These are phyloP conservation scores for Phytophthora cactorum DNA, from an alignment of 352 stramenopile species.

Conservation along the genomic window DNA sequence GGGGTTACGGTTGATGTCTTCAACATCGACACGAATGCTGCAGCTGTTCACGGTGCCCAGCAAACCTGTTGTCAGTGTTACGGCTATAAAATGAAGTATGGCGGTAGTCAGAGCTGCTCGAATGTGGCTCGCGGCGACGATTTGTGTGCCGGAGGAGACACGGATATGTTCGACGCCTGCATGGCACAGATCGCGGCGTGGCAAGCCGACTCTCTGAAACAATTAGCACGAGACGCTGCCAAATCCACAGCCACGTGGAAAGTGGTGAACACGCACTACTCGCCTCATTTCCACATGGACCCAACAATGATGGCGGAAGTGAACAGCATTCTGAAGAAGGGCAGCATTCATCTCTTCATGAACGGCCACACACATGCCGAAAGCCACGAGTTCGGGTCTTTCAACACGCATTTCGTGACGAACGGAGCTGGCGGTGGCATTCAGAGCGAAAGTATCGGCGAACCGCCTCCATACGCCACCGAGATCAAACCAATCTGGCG, in stretches of 20 bases:
- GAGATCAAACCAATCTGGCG: slow-evolving; percentile 61
- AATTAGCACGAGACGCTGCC: slow-evolving; percentile 56
- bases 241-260: slow-evolving; percentile 72
- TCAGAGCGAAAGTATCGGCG: slow-evolving; percentile 72
- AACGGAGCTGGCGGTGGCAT: slow-evolving; percentile 78
- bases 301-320: slow-evolving; percentile 72
- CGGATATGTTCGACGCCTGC: slow-evolving; percentile 65
- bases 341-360: slow-evolving; percentile 64
- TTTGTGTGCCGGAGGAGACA: slow-evolving; percentile 59
- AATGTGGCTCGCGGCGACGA: slow-evolving; percentile 53
- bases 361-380: slow-evolving; percentile 82
- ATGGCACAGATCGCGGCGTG: slow-evolving; percentile 61
- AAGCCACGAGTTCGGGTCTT: slow-evolving; percentile 69
- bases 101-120: slow-evolving; percentile 43
- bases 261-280: slow-evolving; percentile 81
- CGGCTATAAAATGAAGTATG: slow-evolving; percentile 70
- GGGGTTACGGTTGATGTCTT: slow-evolving; percentile 69
- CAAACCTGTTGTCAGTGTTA: slow-evolving; percentile 86
- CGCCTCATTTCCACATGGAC: slow-evolving; percentile 74
- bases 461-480: slow-evolving; percentile 50
- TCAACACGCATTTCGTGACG: slow-evolving; percentile 80
- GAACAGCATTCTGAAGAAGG: slow-evolving; percentile 56
- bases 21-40: slow-evolving; percentile 73
- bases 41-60: slow-evolving; percentile 60
- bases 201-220: slow-evolving; percentile 65